Evolutionary conservation across 192 early-diverging fungal species (phyloP).

Genomic region (Backusella liffmaniae): DNA sequence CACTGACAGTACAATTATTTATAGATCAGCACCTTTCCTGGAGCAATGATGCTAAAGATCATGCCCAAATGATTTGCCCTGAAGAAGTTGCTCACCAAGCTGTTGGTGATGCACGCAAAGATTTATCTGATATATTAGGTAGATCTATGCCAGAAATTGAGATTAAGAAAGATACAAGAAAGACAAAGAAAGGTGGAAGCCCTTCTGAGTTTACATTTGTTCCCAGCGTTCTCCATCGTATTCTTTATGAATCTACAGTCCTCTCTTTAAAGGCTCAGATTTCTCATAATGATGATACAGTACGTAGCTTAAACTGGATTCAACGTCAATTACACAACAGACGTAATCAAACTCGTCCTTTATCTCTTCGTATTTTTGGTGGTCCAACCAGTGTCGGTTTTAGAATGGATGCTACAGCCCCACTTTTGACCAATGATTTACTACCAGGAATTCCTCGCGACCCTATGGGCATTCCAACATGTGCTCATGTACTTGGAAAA

Average conservation of each 20-base stretch:
- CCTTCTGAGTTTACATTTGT: constrained; percentile 14
- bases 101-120: constrained; percentile 16
- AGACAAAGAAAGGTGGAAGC: constrained; percentile 7
- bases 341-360: not conserved
- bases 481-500: constrained; percentile 12
- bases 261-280: constrained; percentile 9
- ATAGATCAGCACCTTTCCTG: constrained; percentile 29
- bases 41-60: constrained; percentile 9
- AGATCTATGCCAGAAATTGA: constrained; percentile 12
- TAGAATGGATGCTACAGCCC: constrained; percentile 8
- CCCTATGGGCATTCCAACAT: constrained; percentile 22
- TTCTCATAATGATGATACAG: not conserved
- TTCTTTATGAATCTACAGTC: constrained; percentile 22
- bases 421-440: constrained; percentile 12
- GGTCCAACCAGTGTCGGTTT: constrained; percentile 29
- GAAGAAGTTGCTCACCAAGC: constrained; percentile 25
- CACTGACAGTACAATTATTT: not conserved
- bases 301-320: not conserved
- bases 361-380: constrained; percentile 19
- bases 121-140: constrained; percentile 19
- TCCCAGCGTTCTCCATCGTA: constrained; percentile 22
- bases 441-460: constrained; percentile 26
- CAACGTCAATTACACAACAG: not conserved
- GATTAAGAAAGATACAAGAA: constrained; percentile 10
- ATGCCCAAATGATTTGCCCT: constrained; percentile 20